Base-by-base conservation (phyloP, 2,329 filamentous ascomycete species). In the Aspergillus sp. region DNA sequence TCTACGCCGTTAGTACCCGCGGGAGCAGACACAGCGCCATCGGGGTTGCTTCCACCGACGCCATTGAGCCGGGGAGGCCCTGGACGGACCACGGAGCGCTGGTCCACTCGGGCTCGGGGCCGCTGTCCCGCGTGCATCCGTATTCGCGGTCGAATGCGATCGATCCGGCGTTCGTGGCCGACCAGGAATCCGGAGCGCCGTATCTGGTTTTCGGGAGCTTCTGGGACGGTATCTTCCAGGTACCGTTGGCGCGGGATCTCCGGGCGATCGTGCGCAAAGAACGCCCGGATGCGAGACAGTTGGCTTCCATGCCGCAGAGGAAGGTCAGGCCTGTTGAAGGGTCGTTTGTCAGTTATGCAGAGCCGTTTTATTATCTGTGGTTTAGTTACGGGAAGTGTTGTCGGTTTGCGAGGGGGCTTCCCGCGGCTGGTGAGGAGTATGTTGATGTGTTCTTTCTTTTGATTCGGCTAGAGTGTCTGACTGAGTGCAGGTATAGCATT, bases 311-410 rank as follows among this genome's bases (percentile, higher is more conserved):
- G 5, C 52, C 52, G 3, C 6, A 33, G 2, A 15, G 25, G 3
- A 39, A 36, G 8, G 13, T 32, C 5, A 52, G 47, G 30, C 53
- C 57, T 1, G 37, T 49, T 12, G 60, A 63, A 32, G 59, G 58
- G 0, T 47, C 50, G 0, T 62, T 52, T 34, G 53, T 63, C 45
- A 60, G 45, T 29, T 62, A 49, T 15, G 44, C 39, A 4, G 43
- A 45, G 3, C 52, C 51, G 1, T 62, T 52, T 27, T 63, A 62
- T 41, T 63, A 63, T 37, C 24, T 48, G 13, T 63, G 58, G 58
- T 60, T 57, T 29, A 62, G 58, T 30, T 49, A 52, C 34, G 60
- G 60, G 8, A 44, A 52, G n/a, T 62, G 59, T 33, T 61, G 60
- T 33, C 37, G 40, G 1, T 55, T 61, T 24, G n/a, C 42, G 1